These are phyloP conservation scores for Paecilomyces variotii DNA, from an alignment of 2,329 filamentous ascomycete genomes.

Conservation along the genomic window DNA sequence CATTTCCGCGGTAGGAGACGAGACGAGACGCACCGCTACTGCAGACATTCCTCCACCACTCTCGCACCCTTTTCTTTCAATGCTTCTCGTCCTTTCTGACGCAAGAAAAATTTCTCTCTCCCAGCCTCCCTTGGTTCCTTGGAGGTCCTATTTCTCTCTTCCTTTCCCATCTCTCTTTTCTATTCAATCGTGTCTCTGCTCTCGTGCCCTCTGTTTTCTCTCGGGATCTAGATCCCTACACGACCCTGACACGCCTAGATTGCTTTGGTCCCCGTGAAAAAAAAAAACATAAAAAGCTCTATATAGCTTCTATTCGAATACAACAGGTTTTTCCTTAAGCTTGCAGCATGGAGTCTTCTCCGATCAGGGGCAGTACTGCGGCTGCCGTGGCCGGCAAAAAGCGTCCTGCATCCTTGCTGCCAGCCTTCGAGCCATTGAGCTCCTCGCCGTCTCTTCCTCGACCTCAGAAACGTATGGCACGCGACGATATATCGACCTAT, in stretches of 20 bases:
- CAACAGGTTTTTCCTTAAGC: conserved; percentile 6
- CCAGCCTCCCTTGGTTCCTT: conserved; percentile 13
- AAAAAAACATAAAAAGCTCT: conserved; percentile 2
- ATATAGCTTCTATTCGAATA: conserved; percentile 5
- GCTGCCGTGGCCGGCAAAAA: conserved; percentile 35
- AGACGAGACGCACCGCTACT: conserved; percentile 28
- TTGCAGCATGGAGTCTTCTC: conserved; percentile 33
- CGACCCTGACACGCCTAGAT: conserved; percentile 17
- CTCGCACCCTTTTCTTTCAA: conserved; percentile 13
- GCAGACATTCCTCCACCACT: conserved; percentile 26
- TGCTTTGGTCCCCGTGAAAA: conserved; percentile 8
- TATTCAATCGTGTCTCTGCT: conserved; percentile 3
- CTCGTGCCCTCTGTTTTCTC: conserved; percentile 3
- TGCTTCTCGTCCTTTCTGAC: conserved; percentile 16
- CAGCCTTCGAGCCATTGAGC: conserved; percentile 42
- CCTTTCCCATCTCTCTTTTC: conserved; percentile 8
- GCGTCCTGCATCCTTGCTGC: conserved; percentile 40
- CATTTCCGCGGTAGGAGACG: conserved; percentile 28
- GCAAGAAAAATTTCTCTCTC: conserved; percentile 15
- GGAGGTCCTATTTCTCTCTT: conserved; percentile 6
- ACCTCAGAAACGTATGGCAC: conserved; percentile 39
- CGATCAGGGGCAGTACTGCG: conserved; percentile 25
- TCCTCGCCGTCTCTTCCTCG: conserved; percentile 43
- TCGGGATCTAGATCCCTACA: conserved; percentile 9
- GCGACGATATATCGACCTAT: conserved; percentile 55